Conservation (phyloP, 257 asterid species). For the Eustoma russellianum region DNA sequence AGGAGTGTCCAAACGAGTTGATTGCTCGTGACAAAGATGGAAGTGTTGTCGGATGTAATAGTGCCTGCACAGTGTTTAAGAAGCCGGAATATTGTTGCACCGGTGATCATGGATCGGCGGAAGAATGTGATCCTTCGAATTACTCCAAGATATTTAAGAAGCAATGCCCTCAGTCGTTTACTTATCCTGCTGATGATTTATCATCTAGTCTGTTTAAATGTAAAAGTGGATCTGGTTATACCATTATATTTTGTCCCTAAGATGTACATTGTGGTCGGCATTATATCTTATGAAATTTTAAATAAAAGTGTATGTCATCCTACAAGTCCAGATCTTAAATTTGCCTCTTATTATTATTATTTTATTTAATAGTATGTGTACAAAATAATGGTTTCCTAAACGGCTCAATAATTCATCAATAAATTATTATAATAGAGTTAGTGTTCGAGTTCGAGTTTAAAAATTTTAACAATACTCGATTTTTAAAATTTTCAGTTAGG, state of each 20-base stretch:
- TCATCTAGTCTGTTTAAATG: constrained; percentile 11
- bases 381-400: too few species aligned
- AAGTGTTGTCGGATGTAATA: constrained; percentile 42
- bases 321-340: too few species aligned
- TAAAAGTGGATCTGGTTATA: not conserved
- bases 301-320: too few species aligned
- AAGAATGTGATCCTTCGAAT: constrained; percentile 4
- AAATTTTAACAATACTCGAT: too few species aligned
- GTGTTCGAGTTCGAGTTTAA: too few species aligned
- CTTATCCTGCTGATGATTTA: constrained; percentile 24
- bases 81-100: constrained; percentile 20
- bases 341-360: too few species aligned
- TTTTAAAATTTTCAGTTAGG: too few species aligned
- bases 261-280: too few species aligned
- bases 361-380: too few species aligned
- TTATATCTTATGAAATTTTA: too few species aligned
- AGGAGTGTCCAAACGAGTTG: constrained; percentile 39
- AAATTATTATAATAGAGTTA: too few species aligned
- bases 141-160: constrained; percentile 12
- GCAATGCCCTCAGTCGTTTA: constrained; percentile 15
- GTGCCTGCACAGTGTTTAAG: constrained; percentile 14
- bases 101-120: constrained; percentile 1
- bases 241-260: constrained; percentile 9
- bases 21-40: constrained; percentile 22
- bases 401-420: too few species aligned